Base-by-base conservation (phyloP, 192 early-diverging fungal species). In the Coemansia sp. region DNA sequence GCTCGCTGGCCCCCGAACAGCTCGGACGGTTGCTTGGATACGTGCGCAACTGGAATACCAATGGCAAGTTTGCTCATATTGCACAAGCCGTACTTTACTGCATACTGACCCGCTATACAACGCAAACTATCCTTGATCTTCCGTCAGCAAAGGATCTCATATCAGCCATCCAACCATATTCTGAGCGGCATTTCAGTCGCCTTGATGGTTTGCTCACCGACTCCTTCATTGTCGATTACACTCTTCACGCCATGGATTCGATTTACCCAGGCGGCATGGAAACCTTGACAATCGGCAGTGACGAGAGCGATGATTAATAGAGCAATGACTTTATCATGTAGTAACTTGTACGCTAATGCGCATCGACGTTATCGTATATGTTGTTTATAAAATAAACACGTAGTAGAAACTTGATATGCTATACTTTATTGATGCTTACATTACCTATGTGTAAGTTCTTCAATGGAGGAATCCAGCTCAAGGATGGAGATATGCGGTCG, bases 41-140 rank as follows among this genome's bases (percentile, higher is more conserved):
- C 71, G 86, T 95, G 44, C 85, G 91, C 51, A 88, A 92, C 73
- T 98, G 94, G 95, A 99, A 98, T 82, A 96, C 95, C 5, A 90
- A 94, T 59, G 83, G 87, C 13, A 91, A 87, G 71, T 83, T 89
- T 66, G 81, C 89, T 15, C 69, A 77, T 38, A 75, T 87, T 23
- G 92, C 95, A 10, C 95, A 98, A 66, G 82, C 88, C 8, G 77
- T 92, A 6, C 77, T 99, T 12, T 53, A 95, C 67, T 84, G 89
- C 18, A 81, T 97, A 8, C 73, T 98, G 18, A 80, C 79, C 9
- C 66, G 76, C 17, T 86, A 84, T 49, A 74, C 82, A n/a, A 78
- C 86, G 0, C 81, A 92, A 56, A 62, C 81, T 18, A 74, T 98
- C 46, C 76, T 89, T 41, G 80, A 85, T 37, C 71, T 97, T n/a